Percentiles rank a stretch among this genome's conserved stretches.
phyloP scores from a whole-genome alignment of 192 early-diverging fungal species.

The Linnemannia exigua region DNA sequence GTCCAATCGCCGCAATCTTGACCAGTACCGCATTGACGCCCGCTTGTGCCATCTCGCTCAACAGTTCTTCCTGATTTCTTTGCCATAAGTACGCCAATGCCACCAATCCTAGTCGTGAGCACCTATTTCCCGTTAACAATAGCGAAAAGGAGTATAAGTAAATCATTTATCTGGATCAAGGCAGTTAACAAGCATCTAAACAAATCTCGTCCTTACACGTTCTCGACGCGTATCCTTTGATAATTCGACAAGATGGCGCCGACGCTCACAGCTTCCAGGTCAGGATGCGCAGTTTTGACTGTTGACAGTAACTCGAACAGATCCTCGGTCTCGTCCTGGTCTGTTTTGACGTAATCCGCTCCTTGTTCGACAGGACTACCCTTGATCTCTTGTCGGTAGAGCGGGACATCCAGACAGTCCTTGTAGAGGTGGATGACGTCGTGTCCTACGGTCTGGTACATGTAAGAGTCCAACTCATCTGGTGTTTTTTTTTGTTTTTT shows the following conservation, averaged over 20 bases:
- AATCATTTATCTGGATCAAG: not conserved
- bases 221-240: slow-evolving; percentile 96
- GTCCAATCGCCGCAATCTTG: slow-evolving; percentile 93
- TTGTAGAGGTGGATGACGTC: slow-evolving; percentile 87
- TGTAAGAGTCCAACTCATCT: slow-evolving; percentile 95
- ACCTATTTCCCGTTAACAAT: slow-evolving; percentile 61
- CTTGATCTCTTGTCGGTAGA: slow-evolving; percentile 82
- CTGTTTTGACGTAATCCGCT: slow-evolving; percentile 76
- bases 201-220: slow-evolving; percentile 88
- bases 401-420: slow-evolving; percentile 88
- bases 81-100: slow-evolving; percentile 93
- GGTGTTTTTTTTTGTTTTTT: not conserved
- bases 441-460: slow-evolving; percentile 98
- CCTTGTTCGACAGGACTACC: slow-evolving; percentile 76
- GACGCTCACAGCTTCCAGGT: slow-evolving; percentile 88
- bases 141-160: not conserved
- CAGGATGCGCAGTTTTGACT: slow-evolving; percentile 80
- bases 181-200: not conserved
- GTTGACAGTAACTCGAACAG: slow-evolving; percentile 79
- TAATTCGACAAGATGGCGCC: slow-evolving; percentile 98
- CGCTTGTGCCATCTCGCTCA: slow-evolving; percentile 87
- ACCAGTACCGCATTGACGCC: slow-evolving; percentile 89
- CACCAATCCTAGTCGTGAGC: slow-evolving; percentile 86
- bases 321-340: slow-evolving; percentile 96
- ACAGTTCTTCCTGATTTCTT: slow-evolving; percentile 84